Evolutionary conservation across 2,329 filamentous ascomycete species (phyloP), one percentile per base, ranked within the genome.

Genomic region (Didymella pomorum): DNA sequence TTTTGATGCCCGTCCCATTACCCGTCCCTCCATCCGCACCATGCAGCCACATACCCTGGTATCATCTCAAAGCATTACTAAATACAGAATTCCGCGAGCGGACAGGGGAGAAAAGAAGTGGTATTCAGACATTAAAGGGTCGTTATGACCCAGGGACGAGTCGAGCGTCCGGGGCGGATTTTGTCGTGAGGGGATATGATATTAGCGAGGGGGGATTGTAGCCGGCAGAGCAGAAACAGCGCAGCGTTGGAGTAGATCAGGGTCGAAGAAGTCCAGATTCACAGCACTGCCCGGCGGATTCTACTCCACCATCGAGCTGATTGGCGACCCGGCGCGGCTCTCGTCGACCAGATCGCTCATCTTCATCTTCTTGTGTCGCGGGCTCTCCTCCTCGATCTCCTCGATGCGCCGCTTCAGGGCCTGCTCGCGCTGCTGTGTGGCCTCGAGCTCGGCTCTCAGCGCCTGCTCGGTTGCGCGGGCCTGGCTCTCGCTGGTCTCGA

Each of bases 371-470:
- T 86, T 87, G 59, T 83, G 79, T 26, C 78, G 75, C 43, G 82
- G 82, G 62, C 83, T 83, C 37, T 78, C 75, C 18, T 63, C 69
- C 49, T 79, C 76, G 18, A 76, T 58, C 53, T 96, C 91, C 56
- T 91, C 89, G n/a, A 96, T 81, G 49, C 90, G 87, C 49, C 90
- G 85, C 79, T 96, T 96, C 35, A 96, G 83, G 56, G 89, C 90
- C 58, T 92, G 91, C 76, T 96, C 93, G 33, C 92, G 85, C 50
- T 87, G 85, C 68, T 93, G 89, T 45, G 89, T 87, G 50, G 94
- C 90, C 29, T 96, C 91, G 6, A 89, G 78, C 67, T 89, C 84
- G 3, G 82, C 77, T 25, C 84, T 82, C 62, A 89, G 78, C 49
- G 86, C 82, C 3, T 81, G 81, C 61, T 87, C 85, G 20, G 78